Evolutionary conservation across 805 yeast genomes (phyloP), one percentile per base, ranked within the genome.

Genomic region (Metschnikowia colocasiae): DNA sequence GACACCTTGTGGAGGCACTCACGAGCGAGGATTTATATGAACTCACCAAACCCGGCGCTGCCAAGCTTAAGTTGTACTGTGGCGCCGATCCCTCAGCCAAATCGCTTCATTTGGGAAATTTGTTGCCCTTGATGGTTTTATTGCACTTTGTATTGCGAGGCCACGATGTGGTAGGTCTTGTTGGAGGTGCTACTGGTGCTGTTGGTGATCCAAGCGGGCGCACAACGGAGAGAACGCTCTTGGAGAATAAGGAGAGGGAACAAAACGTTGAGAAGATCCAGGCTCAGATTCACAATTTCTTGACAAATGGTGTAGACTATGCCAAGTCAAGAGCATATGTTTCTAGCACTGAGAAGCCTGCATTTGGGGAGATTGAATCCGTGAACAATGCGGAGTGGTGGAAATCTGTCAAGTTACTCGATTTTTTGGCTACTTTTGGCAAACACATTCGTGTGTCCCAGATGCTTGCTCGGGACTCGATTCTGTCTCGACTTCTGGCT

Each of bases 201-300:
- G 96, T 94, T 1, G 99, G 99, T 6, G 99, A 94, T 64, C 99
- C 99, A 6, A 87, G 96, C 45, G 99, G 98, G 0, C 75, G 97
- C 56, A 69, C 76, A 0, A 80, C 91, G 0, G 97, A 90, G 59
- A 74, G 99, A 47, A 64, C 68, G 9, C 70, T 66, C 13, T 75
- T 91, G 73, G 81, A 71, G n/a, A 71, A 69, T 3, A 61, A 68
- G 2, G 74, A 70, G 6, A 69, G 92, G 44, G 55, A 68, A 30
- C 64, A 63, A 8, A 94, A 94, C 61, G 81, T 87, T 6, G 53
- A 56, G 0, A 66, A 69, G 16, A 88, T 92, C 40, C 73, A 80
- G 36, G 33, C 38, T 1, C 99, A 92, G 61, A 73, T 92, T 69
- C 54, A 60, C 8, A 50, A 56, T 0, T 85, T 94, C 54, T 80